phyloP scores from a whole-genome alignment of 495 filamentous ascomycete species.

The Aspergillus heteromorphus region DNA sequence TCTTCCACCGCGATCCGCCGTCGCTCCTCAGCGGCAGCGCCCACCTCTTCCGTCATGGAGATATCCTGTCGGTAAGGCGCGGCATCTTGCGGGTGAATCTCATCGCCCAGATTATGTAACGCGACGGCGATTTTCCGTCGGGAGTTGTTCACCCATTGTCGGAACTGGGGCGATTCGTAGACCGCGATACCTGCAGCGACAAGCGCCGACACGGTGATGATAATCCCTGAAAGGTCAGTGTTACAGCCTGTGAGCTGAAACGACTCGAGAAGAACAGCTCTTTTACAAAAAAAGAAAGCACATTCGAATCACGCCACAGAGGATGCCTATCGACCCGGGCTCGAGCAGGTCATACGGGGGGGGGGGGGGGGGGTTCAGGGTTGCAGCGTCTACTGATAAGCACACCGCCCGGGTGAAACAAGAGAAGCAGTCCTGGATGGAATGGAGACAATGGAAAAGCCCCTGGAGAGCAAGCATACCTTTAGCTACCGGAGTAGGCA shows the following conservation, averaged over 20 bases:
- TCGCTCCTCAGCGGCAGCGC: constrained; percentile 64
- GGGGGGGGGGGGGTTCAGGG: too few relatives aligned
- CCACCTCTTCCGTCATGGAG: constrained; percentile 51
- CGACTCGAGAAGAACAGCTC: neutral
- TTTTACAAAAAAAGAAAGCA: neutral
- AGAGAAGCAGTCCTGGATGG: neutral
- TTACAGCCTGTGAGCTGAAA: neutral
- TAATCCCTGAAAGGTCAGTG: constrained; percentile 52
- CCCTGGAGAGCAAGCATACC: constrained; percentile 28
- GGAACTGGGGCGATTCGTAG: constrained; percentile 78
- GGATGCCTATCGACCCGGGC: neutral
- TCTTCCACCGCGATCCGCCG: constrained; percentile 66
- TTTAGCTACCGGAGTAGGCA: constrained; percentile 52
- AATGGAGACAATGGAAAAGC: neutral
- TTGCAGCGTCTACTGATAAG: constrained; percentile 34
- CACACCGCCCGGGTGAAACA: constrained; percentile 23
- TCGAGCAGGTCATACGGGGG: neutral
- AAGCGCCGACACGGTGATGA: constrained; percentile 68
- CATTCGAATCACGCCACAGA: neutral
- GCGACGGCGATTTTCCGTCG: constrained; percentile 75
- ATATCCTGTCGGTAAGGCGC: constrained; percentile 32
- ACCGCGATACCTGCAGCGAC: constrained; percentile 78
- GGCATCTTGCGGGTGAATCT: constrained; percentile 52
- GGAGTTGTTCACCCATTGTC: constrained; percentile 67
- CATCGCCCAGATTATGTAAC: constrained; percentile 71